Conservation (phyloP, 805 yeast genomes). For the Barnettozyma californica region DNA sequence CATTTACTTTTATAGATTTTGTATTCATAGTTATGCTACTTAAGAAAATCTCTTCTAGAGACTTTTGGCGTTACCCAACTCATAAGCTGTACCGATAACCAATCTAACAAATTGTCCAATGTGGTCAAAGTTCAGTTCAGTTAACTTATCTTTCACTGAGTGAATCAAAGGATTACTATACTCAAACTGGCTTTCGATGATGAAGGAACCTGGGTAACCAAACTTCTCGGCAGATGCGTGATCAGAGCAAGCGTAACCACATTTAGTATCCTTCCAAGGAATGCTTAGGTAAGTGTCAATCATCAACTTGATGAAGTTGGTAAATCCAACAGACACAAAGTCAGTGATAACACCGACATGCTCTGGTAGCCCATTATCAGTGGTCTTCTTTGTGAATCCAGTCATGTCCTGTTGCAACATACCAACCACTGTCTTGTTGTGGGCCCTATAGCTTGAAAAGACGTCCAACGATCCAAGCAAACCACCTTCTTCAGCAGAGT, state of each 20-base stretch:
- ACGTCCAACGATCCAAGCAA: slow-evolving; percentile 80
- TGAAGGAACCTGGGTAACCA: slow-evolving; percentile 83
- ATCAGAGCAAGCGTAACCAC: slow-evolving; percentile 94
- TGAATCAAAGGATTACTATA: slow-evolving; percentile 69
- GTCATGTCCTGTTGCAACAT: slow-evolving; percentile 92
- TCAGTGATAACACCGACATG: slow-evolving; percentile 66
- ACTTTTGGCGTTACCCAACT: slow-evolving; percentile 42
- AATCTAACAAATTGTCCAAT: slow-evolving; percentile 77
- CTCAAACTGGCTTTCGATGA: slow-evolving; percentile 69
- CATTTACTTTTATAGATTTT: too few relatives aligned
- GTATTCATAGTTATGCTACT: too few relatives aligned
- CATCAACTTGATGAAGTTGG: slow-evolving; percentile 43
- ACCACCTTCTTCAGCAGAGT: slow-evolving; percentile 94
- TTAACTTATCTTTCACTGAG: slow-evolving; percentile 73
- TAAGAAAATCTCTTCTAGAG: too few relatives aligned
- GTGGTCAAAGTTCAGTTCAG: slow-evolving; percentile 71
- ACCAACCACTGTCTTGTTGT: slow-evolving; percentile 56
- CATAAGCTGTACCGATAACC: slow-evolving; percentile 67
- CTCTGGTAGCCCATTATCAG: slow-evolving; percentile 41
- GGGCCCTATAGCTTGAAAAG: slow-evolving; percentile 46
- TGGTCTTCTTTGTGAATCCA: slow-evolving; percentile 23
- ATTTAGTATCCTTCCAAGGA: slow-evolving; percentile 65
- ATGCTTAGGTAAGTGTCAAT: slow-evolving; percentile 60
- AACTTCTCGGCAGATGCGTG: slow-evolving; percentile 79
- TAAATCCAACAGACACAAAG: slow-evolving; percentile 21